These are phyloP conservation scores for Candida rishiriensis DNA, from an alignment of 805 yeast species.

Conservation along the genomic window DNA sequence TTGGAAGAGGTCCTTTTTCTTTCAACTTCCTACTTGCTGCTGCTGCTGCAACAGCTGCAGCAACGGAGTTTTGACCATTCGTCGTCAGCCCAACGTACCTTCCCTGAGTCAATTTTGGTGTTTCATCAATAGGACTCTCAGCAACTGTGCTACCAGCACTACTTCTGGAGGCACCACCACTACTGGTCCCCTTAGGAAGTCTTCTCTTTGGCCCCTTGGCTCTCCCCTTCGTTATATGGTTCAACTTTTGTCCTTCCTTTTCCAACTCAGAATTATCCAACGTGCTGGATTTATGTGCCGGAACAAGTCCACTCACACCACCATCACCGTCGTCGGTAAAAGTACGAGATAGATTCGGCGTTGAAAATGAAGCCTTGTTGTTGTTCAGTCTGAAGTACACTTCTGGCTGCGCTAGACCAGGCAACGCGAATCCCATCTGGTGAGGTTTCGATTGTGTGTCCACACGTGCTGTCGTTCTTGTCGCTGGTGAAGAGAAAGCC, in stretches of 20 bases:
- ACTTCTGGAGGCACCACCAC: background rate
- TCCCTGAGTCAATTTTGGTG: background rate
- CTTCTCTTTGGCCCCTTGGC: constrained; percentile 51
- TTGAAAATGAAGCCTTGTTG: constrained; percentile 29
- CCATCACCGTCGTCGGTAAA: no score
- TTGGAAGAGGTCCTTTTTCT: constrained; percentile 21
- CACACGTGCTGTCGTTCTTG: constrained; percentile 4
- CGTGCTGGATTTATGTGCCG: constrained; percentile 10
- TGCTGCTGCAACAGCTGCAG: background rate
- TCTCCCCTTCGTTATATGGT: constrained; percentile 43
- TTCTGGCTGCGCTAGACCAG: constrained; percentile 19
- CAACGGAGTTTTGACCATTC: background rate
- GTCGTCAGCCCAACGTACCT: background rate
- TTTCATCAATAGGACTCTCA: background rate
- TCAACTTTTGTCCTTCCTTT: constrained; percentile 28
- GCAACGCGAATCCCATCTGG: constrained; percentile 15
- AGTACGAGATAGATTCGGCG: constrained; percentile 1
- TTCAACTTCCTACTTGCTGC: constrained; percentile 3
- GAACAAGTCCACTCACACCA: background rate
- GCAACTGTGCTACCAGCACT: background rate
- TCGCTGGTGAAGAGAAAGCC: background rate
- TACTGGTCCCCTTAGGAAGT: constrained; percentile 32
- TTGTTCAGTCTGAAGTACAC: constrained; percentile 21
- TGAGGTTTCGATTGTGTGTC: constrained; percentile 4
- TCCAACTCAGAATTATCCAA: constrained; percentile 18